Evolutionary conservation across 164 flowering plant species (phyloP).

Genomic region (Kingdonia uniflora): DNA sequence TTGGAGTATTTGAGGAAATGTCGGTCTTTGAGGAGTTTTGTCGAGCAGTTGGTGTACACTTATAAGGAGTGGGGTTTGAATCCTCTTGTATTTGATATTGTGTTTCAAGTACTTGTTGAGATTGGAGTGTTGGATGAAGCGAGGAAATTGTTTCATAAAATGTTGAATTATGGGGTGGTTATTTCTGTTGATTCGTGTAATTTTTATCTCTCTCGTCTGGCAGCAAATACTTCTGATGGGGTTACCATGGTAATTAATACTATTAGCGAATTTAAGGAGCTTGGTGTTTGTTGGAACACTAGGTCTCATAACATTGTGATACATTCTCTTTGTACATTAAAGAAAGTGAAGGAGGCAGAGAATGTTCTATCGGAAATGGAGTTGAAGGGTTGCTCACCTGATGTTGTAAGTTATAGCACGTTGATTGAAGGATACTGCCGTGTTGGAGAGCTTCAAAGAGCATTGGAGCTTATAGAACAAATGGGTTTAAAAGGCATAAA

Average conservation of each 20-base stretch:
- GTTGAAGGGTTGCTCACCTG: conserved; percentile 15
- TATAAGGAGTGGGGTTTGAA: conserved; percentile 28
- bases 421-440: conserved; percentile 42
- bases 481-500: conserved; percentile 31
- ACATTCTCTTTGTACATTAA: conserved; percentile 16
- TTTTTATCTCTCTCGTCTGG: conserved; percentile 14
- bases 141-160: conserved; percentile 15
- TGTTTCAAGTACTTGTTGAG: conserved; percentile 20
- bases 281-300: conserved; percentile 25
- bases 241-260: conserved; percentile 8
- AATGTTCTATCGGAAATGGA: conserved; percentile 19
- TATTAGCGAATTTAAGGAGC: conserved; percentile 15
- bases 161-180: conserved; percentile 24
- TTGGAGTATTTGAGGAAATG: conserved; percentile 10
- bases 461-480: conserved; percentile 33
- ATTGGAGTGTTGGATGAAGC: conserved; percentile 17
- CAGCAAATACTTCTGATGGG: neutral
- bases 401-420: conserved; percentile 26
- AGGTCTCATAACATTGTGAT: conserved; percentile 19
- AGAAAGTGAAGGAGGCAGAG: conserved; percentile 16
- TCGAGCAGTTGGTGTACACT: conserved; percentile 23
- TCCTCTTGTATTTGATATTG: conserved; percentile 21
- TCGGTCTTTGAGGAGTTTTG: conserved; percentile 13
- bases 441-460: conserved; percentile 31
- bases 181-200: conserved; percentile 24